phyloP scores from a whole-genome alignment of 2,329 filamentous ascomycete genomes.

The Nigrograna mackinnonii region DNA sequence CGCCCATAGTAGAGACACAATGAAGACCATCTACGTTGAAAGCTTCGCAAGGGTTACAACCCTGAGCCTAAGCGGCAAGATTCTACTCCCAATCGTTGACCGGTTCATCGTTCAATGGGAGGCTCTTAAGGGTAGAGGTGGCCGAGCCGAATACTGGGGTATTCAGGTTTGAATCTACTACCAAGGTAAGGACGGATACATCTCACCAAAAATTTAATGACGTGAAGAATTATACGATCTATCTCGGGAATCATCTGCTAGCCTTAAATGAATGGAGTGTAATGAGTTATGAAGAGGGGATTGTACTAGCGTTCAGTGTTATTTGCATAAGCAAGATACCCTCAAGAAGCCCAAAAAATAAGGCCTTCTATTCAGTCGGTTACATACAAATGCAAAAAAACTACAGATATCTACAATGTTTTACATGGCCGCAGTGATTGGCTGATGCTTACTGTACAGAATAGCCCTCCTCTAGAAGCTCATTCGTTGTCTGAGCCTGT shows the following conservation, averaged over 20 bases:
- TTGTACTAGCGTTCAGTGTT: neutral
- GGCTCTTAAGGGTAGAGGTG: slow-evolving; percentile 53
- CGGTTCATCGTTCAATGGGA: slow-evolving; percentile 83
- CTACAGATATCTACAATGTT: slow-evolving; percentile 1
- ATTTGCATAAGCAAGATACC: neutral
- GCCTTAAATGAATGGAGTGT: too few species aligned
- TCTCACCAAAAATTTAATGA: too few species aligned
- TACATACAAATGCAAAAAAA: too few species aligned
- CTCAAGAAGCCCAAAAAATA: neutral
- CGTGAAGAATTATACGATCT: too few species aligned
- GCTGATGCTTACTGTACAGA: neutral
- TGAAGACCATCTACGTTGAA: slow-evolving; percentile 85
- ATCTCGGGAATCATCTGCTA: too few species aligned
- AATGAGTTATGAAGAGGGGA: too few species aligned
- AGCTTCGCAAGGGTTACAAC: slow-evolving; percentile 85
- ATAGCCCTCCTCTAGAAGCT: neutral
- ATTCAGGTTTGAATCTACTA: slow-evolving; percentile 43
- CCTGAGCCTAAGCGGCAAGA: slow-evolving; percentile 80
- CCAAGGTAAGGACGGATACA: too few species aligned
- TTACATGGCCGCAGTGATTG: neutral
- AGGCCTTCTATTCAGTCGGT: neutral
- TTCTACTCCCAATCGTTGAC: slow-evolving; percentile 74
- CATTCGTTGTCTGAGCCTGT: neutral
- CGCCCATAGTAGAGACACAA: slow-evolving; percentile 51
- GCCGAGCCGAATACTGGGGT: slow-evolving; percentile 48